phyloP scores from a whole-genome alignment of 768 basidiomycete species.

The Multifurca ochricompacta region DNA sequence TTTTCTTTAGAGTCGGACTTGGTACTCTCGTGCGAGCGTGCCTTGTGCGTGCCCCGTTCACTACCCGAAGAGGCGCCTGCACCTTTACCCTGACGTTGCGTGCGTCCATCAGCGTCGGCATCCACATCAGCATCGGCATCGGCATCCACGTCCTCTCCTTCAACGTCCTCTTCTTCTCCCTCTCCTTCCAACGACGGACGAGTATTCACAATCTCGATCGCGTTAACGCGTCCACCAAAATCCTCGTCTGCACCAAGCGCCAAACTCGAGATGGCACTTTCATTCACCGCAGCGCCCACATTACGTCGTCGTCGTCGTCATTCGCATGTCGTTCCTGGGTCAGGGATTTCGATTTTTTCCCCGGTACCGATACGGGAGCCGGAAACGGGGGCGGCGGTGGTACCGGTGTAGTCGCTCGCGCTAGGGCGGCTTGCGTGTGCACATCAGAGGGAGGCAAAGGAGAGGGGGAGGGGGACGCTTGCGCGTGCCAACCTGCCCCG shows the following conservation, averaged over 20 bases:
- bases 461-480: constrained; percentile 27
- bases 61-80: constrained; percentile 12
- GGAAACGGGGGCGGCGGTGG: background rate
- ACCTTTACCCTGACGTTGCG: constrained; percentile 15
- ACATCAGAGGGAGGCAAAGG: constrained; percentile 29
- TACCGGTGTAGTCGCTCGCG: background rate
- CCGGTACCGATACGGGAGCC: constrained; percentile 4
- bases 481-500: constrained; percentile 68
- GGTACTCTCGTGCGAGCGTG: constrained; percentile 11
- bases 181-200: background rate
- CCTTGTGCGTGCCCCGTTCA: constrained; percentile 19
- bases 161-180: background rate
- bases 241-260: constrained; percentile 31
- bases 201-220: constrained; percentile 35
- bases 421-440: constrained; percentile 30
- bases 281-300: constrained; percentile 27
- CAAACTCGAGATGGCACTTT: constrained; percentile 42
- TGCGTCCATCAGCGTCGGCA: constrained; percentile 16
- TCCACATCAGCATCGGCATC: too few species aligned
- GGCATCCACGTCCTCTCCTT: background rate
- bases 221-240: constrained; percentile 28
- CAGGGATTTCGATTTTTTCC: background rate
- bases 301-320: constrained; percentile 24
- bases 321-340: background rate
- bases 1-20: constrained; percentile 8